Conservation (phyloP, 176 grass and related monocot species). For the Ensete ventricosum region DNA sequence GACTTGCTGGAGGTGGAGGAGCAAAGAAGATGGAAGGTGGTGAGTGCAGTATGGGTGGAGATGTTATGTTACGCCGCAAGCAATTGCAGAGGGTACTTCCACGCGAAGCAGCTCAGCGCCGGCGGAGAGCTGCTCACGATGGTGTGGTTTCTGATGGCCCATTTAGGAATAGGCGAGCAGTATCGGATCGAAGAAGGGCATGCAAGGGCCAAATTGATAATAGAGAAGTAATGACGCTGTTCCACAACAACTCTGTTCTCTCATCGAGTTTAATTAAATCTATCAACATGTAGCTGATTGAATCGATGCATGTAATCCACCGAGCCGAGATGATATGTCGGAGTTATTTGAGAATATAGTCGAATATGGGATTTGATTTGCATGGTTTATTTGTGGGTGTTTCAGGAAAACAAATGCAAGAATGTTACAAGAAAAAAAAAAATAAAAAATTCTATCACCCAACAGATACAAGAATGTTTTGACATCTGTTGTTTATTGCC, state of each 20-base stretch:
- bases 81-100: slow-evolving; percentile 50
- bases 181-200: slow-evolving; percentile 29
- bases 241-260: too few species aligned
- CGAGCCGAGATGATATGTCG: too few species aligned
- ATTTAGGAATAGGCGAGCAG: slow-evolving; percentile 38
- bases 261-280: too few species aligned
- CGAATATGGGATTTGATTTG: too few species aligned
- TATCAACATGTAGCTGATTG: too few species aligned
- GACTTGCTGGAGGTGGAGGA: background rate
- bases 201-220: slow-evolving; percentile 30
- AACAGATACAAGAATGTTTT: too few species aligned
- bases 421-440: too few species aligned
- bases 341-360: background rate
- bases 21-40: slow-evolving; percentile 36
- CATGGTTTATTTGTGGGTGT: too few species aligned
- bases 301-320: too few species aligned
- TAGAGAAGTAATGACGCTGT: slow-evolving; percentile 17
- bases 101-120: slow-evolving; percentile 52
- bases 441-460: too few species aligned
- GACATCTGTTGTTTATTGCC: too few species aligned
- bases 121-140: slow-evolving; percentile 60
- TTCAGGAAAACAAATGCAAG: too few species aligned
- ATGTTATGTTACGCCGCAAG: slow-evolving; percentile 53
- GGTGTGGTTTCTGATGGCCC: slow-evolving; percentile 47
- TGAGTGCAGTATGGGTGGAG: slow-evolving; percentile 49